A percentile compares a stretch with the other conserved stretches of the same genome.
Conservation (phyloP, 768 basidiomycete genomes). For the Gloeopeniophorella convolvens region DNA sequence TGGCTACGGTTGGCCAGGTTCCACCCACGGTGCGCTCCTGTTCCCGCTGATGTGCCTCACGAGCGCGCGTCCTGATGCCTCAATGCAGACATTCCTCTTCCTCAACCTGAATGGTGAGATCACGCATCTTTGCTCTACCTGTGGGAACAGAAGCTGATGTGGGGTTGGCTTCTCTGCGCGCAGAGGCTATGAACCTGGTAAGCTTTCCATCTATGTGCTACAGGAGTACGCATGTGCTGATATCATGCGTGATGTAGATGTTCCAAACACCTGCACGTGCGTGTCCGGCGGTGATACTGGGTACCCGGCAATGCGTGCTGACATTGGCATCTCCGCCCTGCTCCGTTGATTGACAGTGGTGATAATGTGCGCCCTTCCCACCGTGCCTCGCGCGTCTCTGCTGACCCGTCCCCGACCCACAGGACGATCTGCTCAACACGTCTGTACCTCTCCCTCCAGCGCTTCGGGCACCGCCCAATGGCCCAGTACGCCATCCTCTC, state of each 20-base stretch:
- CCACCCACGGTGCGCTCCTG: background rate
- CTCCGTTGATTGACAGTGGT: background rate
- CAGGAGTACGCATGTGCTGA: background rate
- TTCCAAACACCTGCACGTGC: background rate
- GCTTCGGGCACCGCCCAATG: background rate
- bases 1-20: slow-evolving; percentile 1
- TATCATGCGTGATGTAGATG: background rate
- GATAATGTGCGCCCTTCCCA: background rate
- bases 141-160: background rate
- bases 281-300: too few relatives aligned
- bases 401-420: background rate
- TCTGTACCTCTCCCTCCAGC: background rate
- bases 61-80: background rate
- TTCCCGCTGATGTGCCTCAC: background rate
- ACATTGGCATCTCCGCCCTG: background rate
- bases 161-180: background rate
- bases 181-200: background rate
- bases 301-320: too few relatives aligned
- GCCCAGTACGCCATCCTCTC: background rate
- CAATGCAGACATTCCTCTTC: background rate
- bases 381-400: background rate
- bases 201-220: background rate
- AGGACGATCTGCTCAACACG: slow-evolving; percentile 7
- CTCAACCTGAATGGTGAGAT: slow-evolving; percentile 7
- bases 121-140: background rate